Base-by-base conservation (phyloP, 768 basidiomycete genomes). In the Amanita inopinata region DNA sequence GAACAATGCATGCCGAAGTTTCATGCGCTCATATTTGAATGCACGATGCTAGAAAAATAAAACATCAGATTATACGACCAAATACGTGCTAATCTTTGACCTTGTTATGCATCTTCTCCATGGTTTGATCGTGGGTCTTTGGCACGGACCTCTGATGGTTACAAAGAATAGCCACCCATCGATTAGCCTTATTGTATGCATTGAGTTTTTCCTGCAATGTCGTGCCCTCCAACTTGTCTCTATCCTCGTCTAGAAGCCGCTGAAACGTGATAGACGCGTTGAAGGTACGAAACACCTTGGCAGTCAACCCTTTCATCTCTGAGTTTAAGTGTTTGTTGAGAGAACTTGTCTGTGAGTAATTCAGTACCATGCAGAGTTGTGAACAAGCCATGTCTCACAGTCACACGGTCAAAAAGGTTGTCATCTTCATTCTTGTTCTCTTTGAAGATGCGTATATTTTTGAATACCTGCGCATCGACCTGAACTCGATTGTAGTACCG, bases 281-380 rank as follows among this genome's bases (percentile, higher is more conserved):
- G 68, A 87, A 99, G 39, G 96, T 99, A 90, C 96, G 94, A 73
- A 99, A 99, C 19, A 99, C 96, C 61, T 99, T 99, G 45, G 96
- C 96, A 0, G 96, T 94, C 19, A 99, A 73, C 12, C 96, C 96
- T 48, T 92, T 88, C 96, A 98, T 99, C 60, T 94, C 91, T 20
- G 74, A 77, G 33, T 76, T 78, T 46, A 99, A 71, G 61, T 98
- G 91, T 58, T 92, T 93, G 67, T 99, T 99, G 46, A 99, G 64
- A 5, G 70, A 68, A 5, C 74, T 66, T 2, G 96, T 90, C 89
- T 96, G 60, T 46, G 38, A 17, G 33, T 39, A 32, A 22, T 40
- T 42, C 43, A 38, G 47, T 59, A 28, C 64, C 52, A 38, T 31
- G 5, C 12, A 36, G 35, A 31, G 32, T 40, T 22, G 25, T 14